Percentiles rank a stretch among this genome's conserved stretches.
Conservation (phyloP, 2,329 filamentous ascomycete species). For the Aspergillus udagawae region DNA sequence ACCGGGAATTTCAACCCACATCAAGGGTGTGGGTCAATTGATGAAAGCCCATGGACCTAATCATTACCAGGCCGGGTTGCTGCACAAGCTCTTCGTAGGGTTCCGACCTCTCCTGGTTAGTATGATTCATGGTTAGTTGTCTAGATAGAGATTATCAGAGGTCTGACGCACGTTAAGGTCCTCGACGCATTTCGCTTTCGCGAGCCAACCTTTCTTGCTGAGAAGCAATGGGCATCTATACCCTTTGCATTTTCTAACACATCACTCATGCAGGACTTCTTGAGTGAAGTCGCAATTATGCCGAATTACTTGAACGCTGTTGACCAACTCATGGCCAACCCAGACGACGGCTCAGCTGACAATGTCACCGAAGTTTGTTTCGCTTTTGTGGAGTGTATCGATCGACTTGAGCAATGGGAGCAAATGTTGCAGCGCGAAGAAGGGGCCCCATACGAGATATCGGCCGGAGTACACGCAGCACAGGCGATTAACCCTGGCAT, state of each 20-base stretch:
- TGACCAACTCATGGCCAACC: conserved; percentile 10
- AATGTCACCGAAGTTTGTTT: background rate
- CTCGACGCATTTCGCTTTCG: conserved; percentile 27
- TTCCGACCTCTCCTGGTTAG: conserved; percentile 40
- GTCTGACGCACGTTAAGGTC: conserved; percentile 18
- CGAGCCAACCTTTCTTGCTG: conserved; percentile 29
- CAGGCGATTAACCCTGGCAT: background rate
- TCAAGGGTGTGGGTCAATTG: conserved; percentile 32
- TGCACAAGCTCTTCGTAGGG: conserved; percentile 39
- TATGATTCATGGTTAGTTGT: background rate
- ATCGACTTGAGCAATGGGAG: background rate
- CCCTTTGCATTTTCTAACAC: conserved; percentile 27
- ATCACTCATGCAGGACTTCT: conserved; percentile 31
- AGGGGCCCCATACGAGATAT: background rate
- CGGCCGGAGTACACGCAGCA: background rate
- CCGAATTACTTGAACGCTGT: conserved; percentile 24
- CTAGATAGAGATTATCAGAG: too few species aligned
- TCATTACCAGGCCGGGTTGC: conserved; percentile 28
- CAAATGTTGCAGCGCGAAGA: background rate
- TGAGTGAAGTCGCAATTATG: conserved; percentile 26
- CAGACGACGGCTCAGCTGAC: background rate
- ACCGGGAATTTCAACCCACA: conserved; percentile 27
- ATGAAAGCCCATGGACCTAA: conserved; percentile 30
- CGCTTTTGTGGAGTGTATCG: background rate
- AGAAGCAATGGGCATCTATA: conserved; percentile 24